Base-by-base conservation (phyloP, 441 rosid species). In the Erodium texanum region DNA sequence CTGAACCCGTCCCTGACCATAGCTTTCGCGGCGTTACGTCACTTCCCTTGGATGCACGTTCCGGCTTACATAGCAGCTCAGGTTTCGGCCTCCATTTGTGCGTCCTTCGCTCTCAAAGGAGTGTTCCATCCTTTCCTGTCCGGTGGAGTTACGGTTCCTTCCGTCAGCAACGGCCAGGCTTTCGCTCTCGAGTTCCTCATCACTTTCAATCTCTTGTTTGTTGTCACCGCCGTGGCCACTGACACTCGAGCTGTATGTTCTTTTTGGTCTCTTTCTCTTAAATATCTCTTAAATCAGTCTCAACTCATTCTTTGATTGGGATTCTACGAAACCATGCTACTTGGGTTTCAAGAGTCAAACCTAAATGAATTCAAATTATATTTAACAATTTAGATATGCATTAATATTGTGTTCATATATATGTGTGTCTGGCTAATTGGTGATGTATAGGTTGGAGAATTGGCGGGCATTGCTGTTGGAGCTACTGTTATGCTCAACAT, bases 391-490 rank as follows among this genome's bases (percentile, higher is more conserved):
- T n/a, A n/a, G 29, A 27, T 27, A 27, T 4, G 29, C 4, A 1
- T 27, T 1, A 29, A 29, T 29, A 29, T 29, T 29, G 34, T 29
- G 34, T 29, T 29, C 34, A 29, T 29, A 29, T 29, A 3, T 29
- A 29, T 27, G 1, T 29, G 34, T 29, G 34, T 29, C 34, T 29
- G n/a, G n/a, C n/a, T n/a, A n/a, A n/a, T n/a, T n/a, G n/a, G n/a
- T n/a, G n/a, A n/a, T n/a, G n/a, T 29, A 29, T 29, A 29, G 34
- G 93, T 88, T 15, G 99, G 99, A 72, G 99, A 94, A 80, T 69
- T 94, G 73, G 98, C 98, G 0, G 98, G 98, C n/a, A 89, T 93
- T 64, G 98, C 97, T 7, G 97, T 93, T 72, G 98, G 98, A 75
- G 98, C 98, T 23, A 83, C 98, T 0, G 98, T 93, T 58, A 77